Conservation (phyloP, 129 eudicot genomes). For the Chrysanthemum lavandulifolium region DNA sequence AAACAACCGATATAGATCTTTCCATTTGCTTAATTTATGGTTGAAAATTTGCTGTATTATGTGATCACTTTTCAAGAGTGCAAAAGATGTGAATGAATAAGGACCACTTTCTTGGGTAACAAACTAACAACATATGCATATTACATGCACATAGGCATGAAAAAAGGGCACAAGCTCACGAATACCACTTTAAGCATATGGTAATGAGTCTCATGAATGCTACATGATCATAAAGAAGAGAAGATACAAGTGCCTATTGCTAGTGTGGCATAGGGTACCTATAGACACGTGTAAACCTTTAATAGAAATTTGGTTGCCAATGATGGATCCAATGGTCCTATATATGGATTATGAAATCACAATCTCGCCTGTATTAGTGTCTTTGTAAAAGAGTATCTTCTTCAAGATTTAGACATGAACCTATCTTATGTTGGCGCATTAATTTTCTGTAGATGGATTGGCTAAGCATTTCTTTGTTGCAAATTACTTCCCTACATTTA, state of each 20-base stretch:
- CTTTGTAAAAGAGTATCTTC: not conserved
- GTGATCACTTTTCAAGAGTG: conserved; percentile 7
- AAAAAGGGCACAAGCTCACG: conserved; percentile 24
- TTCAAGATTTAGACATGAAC: not conserved
- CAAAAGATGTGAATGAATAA: conserved; percentile 19
- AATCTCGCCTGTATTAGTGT: no score
- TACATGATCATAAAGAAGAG: conserved; percentile 23
- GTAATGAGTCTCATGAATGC: conserved; percentile 27
- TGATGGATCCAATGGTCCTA: not conserved
- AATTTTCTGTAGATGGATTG: no score
- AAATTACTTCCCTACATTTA: no score
- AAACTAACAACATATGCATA: not conserved
- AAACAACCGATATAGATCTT: not conserved
- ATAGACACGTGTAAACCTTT: conserved; percentile 24
- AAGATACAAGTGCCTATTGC: not conserved
- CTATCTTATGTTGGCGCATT: no score
- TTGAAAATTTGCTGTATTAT: conserved; percentile 5
- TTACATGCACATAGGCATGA: conserved; percentile 22
- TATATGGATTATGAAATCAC: not conserved
- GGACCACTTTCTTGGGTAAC: conserved; percentile 21
- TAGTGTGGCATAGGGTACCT: conserved; percentile 6
- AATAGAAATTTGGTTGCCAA: not conserved
- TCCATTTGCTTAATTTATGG: not conserved
- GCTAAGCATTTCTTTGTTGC: no score
- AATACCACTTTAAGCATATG: conserved; percentile 21